These are phyloP conservation scores for Mollisia scopiformis DNA, from an alignment of 2,329 filamentous ascomycete genomes.

Conservation along the genomic window DNA sequence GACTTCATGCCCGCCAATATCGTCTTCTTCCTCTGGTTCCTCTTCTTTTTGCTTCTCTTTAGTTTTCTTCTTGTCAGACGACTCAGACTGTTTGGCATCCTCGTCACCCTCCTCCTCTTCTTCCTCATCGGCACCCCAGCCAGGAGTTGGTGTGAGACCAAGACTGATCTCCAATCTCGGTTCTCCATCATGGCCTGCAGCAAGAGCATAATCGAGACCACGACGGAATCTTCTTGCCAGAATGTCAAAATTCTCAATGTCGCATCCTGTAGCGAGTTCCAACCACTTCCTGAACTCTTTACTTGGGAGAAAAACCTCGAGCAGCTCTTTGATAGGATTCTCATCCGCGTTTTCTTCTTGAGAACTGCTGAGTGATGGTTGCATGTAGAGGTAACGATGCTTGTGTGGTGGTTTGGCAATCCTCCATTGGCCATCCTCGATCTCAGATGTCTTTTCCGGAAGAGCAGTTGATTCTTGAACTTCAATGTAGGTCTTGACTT, in stretches of 20 bases:
- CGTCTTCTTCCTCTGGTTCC: constrained; percentile 47
- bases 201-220: constrained; percentile 89
- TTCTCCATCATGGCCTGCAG: constrained; percentile 78
- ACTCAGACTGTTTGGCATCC: constrained; percentile 22
- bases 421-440: constrained; percentile 66
- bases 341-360: constrained; percentile 7
- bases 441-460: constrained; percentile 51
- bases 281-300: constrained; percentile 89
- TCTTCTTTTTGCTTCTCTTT: constrained; percentile 14
- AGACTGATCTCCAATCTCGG: constrained; percentile 86
- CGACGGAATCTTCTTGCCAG: constrained; percentile 86
- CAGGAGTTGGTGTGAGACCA: constrained; percentile 79
- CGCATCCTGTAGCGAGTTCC: constrained; percentile 76
- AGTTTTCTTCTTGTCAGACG: constrained; percentile 34
- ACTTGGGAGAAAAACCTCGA: constrained; percentile 83
- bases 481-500: constrained; percentile 72
- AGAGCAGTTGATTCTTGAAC: constrained; percentile 58
- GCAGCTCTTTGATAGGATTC: constrained; percentile 73
- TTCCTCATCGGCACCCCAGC: constrained; percentile 77
- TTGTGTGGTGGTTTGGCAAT: constrained; percentile 92
- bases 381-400: constrained; percentile 86
- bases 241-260: constrained; percentile 73
- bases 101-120: constrained; percentile 49
- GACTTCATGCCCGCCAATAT: constrained; percentile 78
- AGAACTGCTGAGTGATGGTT: constrained; percentile 45